phyloP scores from a whole-genome alignment of 2,329 filamentous ascomycete species.

The Neonectria hederae region DNA sequence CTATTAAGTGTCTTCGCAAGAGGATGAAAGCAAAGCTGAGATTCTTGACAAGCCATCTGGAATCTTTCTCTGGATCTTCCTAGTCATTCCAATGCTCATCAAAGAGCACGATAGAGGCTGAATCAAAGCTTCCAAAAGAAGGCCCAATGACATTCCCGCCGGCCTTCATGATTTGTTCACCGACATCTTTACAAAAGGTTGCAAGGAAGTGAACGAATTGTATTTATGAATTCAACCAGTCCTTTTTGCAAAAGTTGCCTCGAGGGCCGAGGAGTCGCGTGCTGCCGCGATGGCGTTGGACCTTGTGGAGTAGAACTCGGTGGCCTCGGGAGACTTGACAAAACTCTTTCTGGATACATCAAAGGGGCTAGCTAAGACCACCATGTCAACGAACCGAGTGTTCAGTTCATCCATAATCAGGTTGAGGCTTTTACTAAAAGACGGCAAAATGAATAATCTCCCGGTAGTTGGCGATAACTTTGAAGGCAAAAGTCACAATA shows the following conservation, averaged over 20 bases:
- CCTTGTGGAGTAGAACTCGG: too few relatives aligned
- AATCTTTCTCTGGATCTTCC: conserved; percentile 56
- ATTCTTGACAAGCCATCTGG: conserved; percentile 50
- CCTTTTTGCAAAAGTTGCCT: conserved; percentile 57
- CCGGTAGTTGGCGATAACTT: background rate
- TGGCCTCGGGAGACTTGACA: background rate
- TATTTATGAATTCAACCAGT: conserved; percentile 61
- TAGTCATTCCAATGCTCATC: conserved; percentile 53
- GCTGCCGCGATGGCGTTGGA: conserved; percentile 25
- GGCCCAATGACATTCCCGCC: conserved; percentile 48
- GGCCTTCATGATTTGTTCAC: conserved; percentile 59
- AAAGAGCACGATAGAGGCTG: conserved; percentile 43
- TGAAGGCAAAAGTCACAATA: background rate
- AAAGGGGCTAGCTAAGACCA: background rate
- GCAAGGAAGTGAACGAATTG: conserved; percentile 51
- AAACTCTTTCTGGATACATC: background rate
- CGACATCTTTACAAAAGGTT: conserved; percentile 60
- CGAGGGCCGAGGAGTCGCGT: conserved; percentile 57
- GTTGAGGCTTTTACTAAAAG: background rate
- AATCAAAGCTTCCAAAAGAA: conserved; percentile 34
- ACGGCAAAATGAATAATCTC: background rate
- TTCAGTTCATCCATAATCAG: background rate
- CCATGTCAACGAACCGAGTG: background rate
- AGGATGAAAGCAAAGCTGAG: conserved; percentile 20
- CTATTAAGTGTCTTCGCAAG: conserved; percentile 21